Evolutionary conservation across 352 stramenopile genomes (phyloP).

Genomic region (Globisporangium lucens): DNA sequence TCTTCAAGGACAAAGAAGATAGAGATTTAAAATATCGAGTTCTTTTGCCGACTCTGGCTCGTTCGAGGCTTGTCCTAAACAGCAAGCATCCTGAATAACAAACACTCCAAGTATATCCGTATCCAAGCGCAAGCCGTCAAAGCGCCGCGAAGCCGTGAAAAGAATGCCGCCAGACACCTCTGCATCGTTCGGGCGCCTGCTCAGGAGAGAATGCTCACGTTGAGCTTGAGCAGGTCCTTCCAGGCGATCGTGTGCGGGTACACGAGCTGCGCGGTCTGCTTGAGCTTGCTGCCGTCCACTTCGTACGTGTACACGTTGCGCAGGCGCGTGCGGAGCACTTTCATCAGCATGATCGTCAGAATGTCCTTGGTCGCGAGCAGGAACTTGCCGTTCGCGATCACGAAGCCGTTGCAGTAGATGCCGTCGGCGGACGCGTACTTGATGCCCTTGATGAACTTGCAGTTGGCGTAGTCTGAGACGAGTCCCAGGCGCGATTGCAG

Average conservation of each 20-base stretch:
- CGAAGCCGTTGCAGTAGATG: conserved; percentile 59
- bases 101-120: too few species aligned
- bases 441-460: conserved; percentile 29
- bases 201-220: conserved; percentile 23
- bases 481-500: conserved; percentile 24
- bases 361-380: background rate
- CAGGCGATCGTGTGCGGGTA: conserved; percentile 2
- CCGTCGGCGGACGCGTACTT: conserved; percentile 37
- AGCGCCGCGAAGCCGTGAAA: too few species aligned
- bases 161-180: background rate
- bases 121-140: too few species aligned
- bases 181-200: background rate
- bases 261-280: conserved; percentile 6
- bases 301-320: conserved; percentile 7
- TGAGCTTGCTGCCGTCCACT: conserved; percentile 3
- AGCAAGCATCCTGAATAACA: too few species aligned
- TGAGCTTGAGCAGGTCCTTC: conserved; percentile 1
- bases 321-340: background rate
- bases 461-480: conserved; percentile 49
- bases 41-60: too few species aligned
- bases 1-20: too few species aligned
- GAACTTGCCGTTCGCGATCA: conserved; percentile 37
- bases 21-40: too few species aligned
- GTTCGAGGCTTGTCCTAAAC: too few species aligned
- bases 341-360: background rate